Percentiles rank a stretch among this genome's conserved stretches.
phyloP scores from a whole-genome alignment of 768 basidiomycete genomes.

The Tricholoma saponaceum region DNA sequence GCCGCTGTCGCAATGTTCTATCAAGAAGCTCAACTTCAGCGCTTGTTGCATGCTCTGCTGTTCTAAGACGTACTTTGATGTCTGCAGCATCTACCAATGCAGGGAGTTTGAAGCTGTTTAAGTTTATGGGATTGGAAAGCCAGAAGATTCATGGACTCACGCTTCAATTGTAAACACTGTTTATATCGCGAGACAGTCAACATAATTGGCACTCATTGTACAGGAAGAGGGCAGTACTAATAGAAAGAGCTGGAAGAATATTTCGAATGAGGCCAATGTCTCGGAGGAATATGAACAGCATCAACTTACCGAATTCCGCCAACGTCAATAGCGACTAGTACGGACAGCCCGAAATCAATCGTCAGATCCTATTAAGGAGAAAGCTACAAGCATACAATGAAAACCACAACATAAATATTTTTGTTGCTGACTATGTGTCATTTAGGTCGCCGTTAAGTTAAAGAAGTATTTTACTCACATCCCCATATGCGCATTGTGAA shows the following conservation, averaged over 20 bases:
- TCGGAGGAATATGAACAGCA: neutral
- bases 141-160: conserved; percentile 23
- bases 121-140: neutral
- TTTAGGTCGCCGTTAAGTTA: neutral
- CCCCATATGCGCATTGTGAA: conserved; percentile 58
- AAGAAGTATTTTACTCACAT: conserved; percentile 32
- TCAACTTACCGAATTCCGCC: neutral
- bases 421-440: conserved; percentile 45
- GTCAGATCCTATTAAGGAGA: neutral
- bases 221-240: neutral
- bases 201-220: neutral
- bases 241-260: neutral
- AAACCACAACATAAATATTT: conserved; percentile 40
- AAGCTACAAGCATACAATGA: conserved; percentile 34
- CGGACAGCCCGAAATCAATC: neutral
- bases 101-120: conserved; percentile 32
- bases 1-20: conserved; percentile 45
- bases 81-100: conserved; percentile 26
- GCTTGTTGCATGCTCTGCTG: neutral
- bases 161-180: conserved; percentile 42
- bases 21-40: neutral
- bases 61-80: conserved; percentile 27
- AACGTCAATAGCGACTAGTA: neutral
- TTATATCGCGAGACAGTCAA: neutral
- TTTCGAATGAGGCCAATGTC: neutral